Percentiles rank a stretch among this genome's conserved stretches.
Evolutionary conservation across 345 rosid genomes (phyloP).

Genomic region (Salix exigua): DNA sequence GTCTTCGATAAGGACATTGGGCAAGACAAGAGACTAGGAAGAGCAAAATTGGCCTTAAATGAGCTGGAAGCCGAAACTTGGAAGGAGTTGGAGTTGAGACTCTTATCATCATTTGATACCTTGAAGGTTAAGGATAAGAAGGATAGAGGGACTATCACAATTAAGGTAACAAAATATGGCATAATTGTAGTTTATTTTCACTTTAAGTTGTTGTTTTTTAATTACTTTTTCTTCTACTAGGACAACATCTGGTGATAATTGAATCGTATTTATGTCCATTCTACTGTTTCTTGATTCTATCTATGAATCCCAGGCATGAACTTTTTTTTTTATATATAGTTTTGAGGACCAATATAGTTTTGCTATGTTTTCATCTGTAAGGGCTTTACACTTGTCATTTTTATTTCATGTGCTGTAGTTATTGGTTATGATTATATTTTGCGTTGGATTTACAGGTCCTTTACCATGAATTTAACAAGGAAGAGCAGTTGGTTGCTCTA

Average conservation of each 20-base stretch:
- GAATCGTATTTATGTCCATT: not conserved
- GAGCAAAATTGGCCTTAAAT: slow-evolving; percentile 60
- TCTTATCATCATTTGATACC: slow-evolving; percentile 84
- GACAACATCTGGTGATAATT: too few relatives aligned
- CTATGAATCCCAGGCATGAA: too few relatives aligned
- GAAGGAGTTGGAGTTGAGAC: slow-evolving; percentile 59
- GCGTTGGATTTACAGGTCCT: slow-evolving; percentile 36
- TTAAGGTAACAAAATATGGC: slow-evolving; percentile 50
- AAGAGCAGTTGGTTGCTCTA: slow-evolving; percentile 78
- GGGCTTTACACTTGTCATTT: not conserved
- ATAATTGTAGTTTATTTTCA: not conserved
- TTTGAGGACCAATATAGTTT: not conserved
- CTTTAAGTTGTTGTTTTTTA: not conserved
- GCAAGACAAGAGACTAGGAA: slow-evolving; percentile 87
- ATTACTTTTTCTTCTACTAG: not conserved
- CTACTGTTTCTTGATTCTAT: not conserved
- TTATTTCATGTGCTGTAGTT: not conserved
- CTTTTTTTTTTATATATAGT: not conserved
- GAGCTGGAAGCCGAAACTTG: slow-evolving; percentile 49
- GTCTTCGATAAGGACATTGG: slow-evolving; percentile 91
- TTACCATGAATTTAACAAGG: slow-evolving; percentile 67
- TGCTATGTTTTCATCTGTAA: not conserved
- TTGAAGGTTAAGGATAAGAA: slow-evolving; percentile 91
- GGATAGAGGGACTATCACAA: slow-evolving; percentile 80
- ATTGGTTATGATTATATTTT: not conserved